Conservation (phyloP, 2,329 filamentous ascomycete genomes). For the Lithohypha guttulata region DNA sequence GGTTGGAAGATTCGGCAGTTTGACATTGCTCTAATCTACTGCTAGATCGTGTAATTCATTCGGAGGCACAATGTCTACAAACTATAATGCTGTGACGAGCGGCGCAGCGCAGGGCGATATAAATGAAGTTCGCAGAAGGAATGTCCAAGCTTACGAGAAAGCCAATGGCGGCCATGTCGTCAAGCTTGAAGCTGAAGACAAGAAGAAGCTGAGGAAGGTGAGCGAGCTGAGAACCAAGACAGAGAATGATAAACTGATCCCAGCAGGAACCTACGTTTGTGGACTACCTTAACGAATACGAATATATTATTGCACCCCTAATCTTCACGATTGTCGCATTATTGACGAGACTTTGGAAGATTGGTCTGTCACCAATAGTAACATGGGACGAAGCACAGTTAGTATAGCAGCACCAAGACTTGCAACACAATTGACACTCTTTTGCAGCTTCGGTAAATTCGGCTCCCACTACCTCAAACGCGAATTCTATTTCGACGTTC, state of each 20-base stretch:
- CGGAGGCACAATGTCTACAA: constrained; percentile 3
- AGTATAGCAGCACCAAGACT: constrained; percentile 23
- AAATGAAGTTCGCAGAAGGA: constrained; percentile 32
- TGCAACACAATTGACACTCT: constrained; percentile 1
- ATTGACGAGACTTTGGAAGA: constrained; percentile 58
- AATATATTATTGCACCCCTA: constrained; percentile 52
- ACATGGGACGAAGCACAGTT: constrained; percentile 71
- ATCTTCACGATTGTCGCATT: constrained; percentile 53
- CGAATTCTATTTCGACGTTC: constrained; percentile 98
- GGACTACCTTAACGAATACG: constrained; percentile 44
- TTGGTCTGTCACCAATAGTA: constrained; percentile 58
- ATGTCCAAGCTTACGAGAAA: constrained; percentile 28
- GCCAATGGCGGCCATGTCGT: constrained; percentile 20
- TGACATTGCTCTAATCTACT: no score
- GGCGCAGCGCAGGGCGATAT: constrained; percentile 26
- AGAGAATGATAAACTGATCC: not conserved
- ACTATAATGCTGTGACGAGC: constrained; percentile 3
- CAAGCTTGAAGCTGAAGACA: constrained; percentile 25
- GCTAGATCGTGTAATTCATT: not conserved
- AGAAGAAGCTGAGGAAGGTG: constrained; percentile 28
- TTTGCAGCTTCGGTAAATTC: constrained; percentile 57
- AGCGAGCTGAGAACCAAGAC: not conserved
- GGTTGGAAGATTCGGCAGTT: no score
- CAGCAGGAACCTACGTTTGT: constrained; percentile 28
- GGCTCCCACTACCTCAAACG: constrained; percentile 98